phyloP scores from a whole-genome alignment of 2,329 filamentous ascomycete genomes.

The Triangularia setosa region DNA sequence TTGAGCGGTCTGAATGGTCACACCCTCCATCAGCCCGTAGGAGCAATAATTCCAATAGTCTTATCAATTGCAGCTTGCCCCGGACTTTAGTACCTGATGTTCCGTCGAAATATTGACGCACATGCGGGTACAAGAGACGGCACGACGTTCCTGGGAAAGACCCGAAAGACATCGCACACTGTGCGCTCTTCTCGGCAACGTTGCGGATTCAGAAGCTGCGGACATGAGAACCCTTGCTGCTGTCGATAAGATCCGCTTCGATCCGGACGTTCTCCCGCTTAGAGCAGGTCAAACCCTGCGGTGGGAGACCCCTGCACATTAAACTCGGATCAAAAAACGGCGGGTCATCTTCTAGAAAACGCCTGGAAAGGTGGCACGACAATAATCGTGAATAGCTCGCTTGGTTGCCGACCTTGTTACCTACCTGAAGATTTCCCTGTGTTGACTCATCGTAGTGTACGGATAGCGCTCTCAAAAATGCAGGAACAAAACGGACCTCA shows the following conservation, averaged over 20 bases:
- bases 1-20: constrained; percentile 6
- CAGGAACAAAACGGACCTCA: not conserved
- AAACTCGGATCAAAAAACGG: not conserved
- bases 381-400: not conserved
- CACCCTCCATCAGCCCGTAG: not conserved
- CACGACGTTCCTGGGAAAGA: not conserved
- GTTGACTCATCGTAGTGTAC: not conserved
- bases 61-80: constrained; percentile 6
- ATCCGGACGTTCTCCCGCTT: constrained; percentile 1
- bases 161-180: constrained; percentile 6
- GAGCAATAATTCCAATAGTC: constrained; percentile 14
- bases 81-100: constrained; percentile 3
- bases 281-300: not conserved
- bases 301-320: not conserved
- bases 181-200: constrained; percentile 5
- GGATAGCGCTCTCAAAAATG: not conserved
- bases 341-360: not conserved
- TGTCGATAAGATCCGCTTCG: constrained; percentile 2
- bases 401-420: not conserved
- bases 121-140: constrained; percentile 8
- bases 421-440: not conserved
- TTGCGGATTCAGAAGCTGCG: not conserved
- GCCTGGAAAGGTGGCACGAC: not conserved
- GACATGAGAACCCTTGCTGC: not conserved
- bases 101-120: constrained; percentile 14